Base-by-base conservation (phyloP, 2,329 filamentous ascomycete species). In the Exserohilum turcica region DNA sequence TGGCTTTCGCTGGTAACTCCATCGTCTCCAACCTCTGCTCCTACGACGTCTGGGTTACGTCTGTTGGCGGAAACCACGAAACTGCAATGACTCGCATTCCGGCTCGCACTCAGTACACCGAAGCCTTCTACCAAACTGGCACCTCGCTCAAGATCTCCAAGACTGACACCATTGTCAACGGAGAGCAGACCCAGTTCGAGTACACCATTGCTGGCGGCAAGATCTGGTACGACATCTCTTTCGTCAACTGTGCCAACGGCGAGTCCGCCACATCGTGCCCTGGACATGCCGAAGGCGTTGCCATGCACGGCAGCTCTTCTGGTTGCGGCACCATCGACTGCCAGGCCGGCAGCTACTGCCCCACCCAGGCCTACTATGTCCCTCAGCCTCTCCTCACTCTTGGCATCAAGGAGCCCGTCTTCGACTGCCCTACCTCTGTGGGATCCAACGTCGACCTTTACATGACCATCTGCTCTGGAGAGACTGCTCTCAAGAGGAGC, bases 151-250 rank as follows among this genome's bases (percentile, higher is more conserved):
- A 68, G 33, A 54, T 71, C 59, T 67, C 61, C 54, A 68, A 63
- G 27, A 56, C 61, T 4, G 37, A 66, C 38, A 46, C 59, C 42
- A 53, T 68, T 16, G 12, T 57, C 16, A 45, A 42, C 19, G 65
- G 60, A 13, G 43, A 59, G 13, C 65, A 67, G 13, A 68, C 66
- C 3, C 66, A 70, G 37, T 67, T 68, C 40, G 65, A 70, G 21
- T 70, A 70, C 57, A 59, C 56, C 49, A 60, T 66, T 32, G 52
- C 51, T 12, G 48, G 43, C 12, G 52, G 48, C 39, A 51, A 59
- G 29, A 27, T 70, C 18, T 70, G 60, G 60, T 70, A 63, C 54
- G 64, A 70, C 44, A 64, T 70, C 44, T 68, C 65, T 1, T 64
- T 68, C 19, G 65, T 70, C 43, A 56, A 70, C 47, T 70, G 66